Conservation (phyloP, 345 rosid species). For the Populus ilicifolia region DNA sequence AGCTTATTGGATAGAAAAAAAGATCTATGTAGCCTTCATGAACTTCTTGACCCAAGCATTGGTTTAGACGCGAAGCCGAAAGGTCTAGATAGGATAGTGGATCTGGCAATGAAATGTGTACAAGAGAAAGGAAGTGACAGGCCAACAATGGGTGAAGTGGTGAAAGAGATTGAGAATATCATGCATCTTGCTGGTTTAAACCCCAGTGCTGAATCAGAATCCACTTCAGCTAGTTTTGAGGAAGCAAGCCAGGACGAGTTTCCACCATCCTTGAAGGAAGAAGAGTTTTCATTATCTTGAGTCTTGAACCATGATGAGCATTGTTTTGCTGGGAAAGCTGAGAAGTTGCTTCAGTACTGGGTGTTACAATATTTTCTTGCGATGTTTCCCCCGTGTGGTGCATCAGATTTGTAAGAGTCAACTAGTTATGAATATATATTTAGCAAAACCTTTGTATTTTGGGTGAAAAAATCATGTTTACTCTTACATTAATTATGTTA, state of each 20-base stretch:
- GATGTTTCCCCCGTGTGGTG: too few relatives aligned
- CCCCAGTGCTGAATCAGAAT: conserved; percentile 20
- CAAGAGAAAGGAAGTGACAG: conserved; percentile 21
- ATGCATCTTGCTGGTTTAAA: background rate
- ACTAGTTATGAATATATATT: too few relatives aligned
- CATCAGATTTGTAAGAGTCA: too few relatives aligned
- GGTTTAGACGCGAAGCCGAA: conserved; percentile 38
- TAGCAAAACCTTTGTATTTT: too few relatives aligned
- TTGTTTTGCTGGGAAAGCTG: too few relatives aligned
- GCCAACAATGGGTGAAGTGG: conserved; percentile 30
- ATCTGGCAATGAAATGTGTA: conserved; percentile 24
- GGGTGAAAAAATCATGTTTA: too few relatives aligned
- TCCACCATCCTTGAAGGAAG: too few relatives aligned
- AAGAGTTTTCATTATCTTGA: too few relatives aligned
- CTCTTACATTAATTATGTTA: too few relatives aligned
- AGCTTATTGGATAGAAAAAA: conserved; percentile 50
- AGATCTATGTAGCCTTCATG: conserved; percentile 53
- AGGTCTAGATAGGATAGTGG: conserved; percentile 17
- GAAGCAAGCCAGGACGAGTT: conserved; percentile 13
- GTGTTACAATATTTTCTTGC: too few relatives aligned
- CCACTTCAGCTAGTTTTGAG: conserved; percentile 8
- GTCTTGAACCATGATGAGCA: too few relatives aligned
- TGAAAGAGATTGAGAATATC: conserved; percentile 28
- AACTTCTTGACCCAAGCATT: conserved; percentile 58
- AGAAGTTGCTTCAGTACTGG: too few relatives aligned